These are phyloP conservation scores for Brasilioporus rufonigricans DNA, from an alignment of 768 basidiomycete species.

Conservation along the genomic window DNA sequence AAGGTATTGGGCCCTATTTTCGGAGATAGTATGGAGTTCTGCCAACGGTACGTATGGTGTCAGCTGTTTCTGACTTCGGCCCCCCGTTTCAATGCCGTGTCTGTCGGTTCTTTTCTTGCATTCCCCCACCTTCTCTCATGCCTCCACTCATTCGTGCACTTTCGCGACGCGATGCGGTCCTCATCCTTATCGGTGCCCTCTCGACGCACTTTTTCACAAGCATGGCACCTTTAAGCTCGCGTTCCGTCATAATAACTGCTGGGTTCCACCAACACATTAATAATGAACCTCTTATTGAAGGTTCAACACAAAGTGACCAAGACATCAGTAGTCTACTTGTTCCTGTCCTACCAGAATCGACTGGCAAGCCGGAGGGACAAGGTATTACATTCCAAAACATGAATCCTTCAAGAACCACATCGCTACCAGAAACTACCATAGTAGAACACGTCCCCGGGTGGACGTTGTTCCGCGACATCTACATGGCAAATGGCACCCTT, in stretches of 20 bases:
- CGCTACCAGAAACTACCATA: conserved; percentile 52
- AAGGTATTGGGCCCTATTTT: not conserved
- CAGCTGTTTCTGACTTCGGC: not conserved
- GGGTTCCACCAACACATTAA: conserved; percentile 9
- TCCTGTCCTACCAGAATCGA: not conserved
- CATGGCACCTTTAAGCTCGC: conserved; percentile 32
- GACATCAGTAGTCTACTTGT: not conserved
- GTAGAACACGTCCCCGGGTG: conserved; percentile 75
- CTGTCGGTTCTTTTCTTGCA: not conserved
- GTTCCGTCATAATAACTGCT: conserved; percentile 34
- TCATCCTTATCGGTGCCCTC: conserved; percentile 56
- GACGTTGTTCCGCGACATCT: conserved; percentile 81
- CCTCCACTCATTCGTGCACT: conserved; percentile 40
- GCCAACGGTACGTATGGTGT: not conserved
- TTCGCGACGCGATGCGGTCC: conserved; percentile 55
- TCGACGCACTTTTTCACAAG: conserved; percentile 53
- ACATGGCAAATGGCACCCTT: conserved; percentile 82
- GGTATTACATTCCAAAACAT: not conserved
- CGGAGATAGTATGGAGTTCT: not conserved
- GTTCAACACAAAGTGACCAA: conserved; percentile 4
- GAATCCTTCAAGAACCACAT: conserved; percentile 9
- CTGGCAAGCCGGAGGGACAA: not conserved
- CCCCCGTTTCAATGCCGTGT: not conserved
- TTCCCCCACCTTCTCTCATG: conserved; percentile 21
- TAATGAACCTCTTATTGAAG: not conserved